These are phyloP conservation scores for Mycena leptocephala DNA, from an alignment of 768 basidiomycete genomes.

Conservation along the genomic window DNA sequence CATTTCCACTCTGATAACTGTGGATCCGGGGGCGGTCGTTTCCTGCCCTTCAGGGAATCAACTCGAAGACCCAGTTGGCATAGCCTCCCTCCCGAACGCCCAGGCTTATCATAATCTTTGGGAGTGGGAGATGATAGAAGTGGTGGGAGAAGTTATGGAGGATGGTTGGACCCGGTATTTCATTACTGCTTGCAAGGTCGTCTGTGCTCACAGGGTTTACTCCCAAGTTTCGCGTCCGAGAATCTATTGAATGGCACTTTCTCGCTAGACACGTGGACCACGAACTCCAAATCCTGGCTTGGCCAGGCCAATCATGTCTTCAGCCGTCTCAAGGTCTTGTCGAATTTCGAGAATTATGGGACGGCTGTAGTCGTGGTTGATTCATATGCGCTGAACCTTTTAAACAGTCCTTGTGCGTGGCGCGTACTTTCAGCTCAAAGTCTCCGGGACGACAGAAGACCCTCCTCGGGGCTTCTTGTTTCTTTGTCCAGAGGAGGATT, in stretches of 20 bases:
- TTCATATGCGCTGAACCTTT: background rate
- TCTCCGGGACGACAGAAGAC: background rate
- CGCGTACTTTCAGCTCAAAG: background rate
- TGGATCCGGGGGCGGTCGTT: background rate
- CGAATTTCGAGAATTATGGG: constrained; percentile 4
- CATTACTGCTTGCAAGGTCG: too few species aligned
- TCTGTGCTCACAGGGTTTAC: too few species aligned
- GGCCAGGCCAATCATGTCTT: constrained; percentile 11
- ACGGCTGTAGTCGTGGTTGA: background rate
- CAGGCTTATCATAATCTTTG: background rate
- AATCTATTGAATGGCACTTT: too few species aligned
- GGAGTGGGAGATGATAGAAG: background rate
- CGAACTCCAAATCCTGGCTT: constrained; percentile 2
- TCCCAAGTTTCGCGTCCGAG: too few species aligned
- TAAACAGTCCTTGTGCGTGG: background rate
- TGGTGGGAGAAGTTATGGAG: too few species aligned
- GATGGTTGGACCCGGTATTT: too few species aligned
- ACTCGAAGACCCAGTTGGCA: background rate
- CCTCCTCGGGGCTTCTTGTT: background rate
- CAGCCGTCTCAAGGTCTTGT: too few species aligned
- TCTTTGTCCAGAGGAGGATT: background rate
- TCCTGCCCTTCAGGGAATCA: background rate
- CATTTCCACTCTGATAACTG: background rate
- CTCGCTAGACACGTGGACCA: too few species aligned
- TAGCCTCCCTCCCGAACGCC: background rate